A percentile compares a stretch with the other conserved stretches of the same genome.
phyloP scores from a whole-genome alignment of 805 yeast species.

The Vanderwaltozyma polyspora region DNA sequence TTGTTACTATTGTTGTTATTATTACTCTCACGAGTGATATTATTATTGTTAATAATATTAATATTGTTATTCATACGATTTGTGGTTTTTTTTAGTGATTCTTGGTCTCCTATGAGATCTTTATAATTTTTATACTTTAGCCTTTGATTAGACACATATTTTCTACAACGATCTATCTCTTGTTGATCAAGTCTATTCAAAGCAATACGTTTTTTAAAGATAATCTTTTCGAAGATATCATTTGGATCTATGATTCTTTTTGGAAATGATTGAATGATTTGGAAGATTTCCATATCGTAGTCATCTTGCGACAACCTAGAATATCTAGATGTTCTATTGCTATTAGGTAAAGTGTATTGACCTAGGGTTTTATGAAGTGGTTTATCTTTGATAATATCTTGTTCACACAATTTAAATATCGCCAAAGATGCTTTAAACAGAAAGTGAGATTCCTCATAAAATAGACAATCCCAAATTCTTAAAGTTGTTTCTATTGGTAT shows the following conservation, averaged over 20 bases:
- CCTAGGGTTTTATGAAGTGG: conserved; percentile 5
- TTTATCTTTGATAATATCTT: conserved; percentile 36
- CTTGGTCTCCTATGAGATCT: conserved; percentile 10
- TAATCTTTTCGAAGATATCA: conserved; percentile 48
- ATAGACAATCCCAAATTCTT: conserved; percentile 89
- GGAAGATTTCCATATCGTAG: conserved; percentile 62
- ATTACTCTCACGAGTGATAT: conserved; percentile 3
- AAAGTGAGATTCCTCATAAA: conserved; percentile 84
- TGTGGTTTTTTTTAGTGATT: too few species aligned
- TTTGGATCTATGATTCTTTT: conserved; percentile 60
- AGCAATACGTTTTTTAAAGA: conserved; percentile 63
- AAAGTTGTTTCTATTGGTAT: conserved; percentile 81
- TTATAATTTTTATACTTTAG: conserved; percentile 25
- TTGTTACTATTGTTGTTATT: conserved; percentile 1
- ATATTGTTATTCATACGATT: too few species aligned
- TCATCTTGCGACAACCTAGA: conserved; percentile 15
- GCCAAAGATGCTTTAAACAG: conserved; percentile 76
- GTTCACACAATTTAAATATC: conserved; percentile 64
- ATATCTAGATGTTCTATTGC: neutral
- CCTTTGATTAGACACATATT: conserved; percentile 62
- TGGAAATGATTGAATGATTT: conserved; percentile 76
- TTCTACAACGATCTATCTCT: conserved; percentile 67
- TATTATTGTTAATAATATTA: too few species aligned
- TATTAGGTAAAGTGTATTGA: conserved; percentile 4
- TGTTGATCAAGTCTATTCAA: conserved; percentile 71